Evolutionary conservation across 2,329 filamentous ascomycete genomes (phyloP).

Genomic region (Myriosclerotinia scirpicola): DNA sequence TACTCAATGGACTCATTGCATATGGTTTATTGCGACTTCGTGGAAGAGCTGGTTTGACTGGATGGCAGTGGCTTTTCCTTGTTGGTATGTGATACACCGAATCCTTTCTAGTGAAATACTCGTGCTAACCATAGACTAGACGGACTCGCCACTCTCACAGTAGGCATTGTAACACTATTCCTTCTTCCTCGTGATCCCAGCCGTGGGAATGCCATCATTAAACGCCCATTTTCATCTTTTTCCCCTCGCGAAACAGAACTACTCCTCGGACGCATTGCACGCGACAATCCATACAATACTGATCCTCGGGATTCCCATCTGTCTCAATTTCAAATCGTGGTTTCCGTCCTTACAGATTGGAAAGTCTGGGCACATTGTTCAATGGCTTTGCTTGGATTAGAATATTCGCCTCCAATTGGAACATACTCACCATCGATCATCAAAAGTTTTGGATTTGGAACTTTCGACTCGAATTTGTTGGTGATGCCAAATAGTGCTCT

Average conservation of each 20-base stretch:
- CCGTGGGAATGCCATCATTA: constrained; percentile 19
- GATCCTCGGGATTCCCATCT: constrained; percentile 22
- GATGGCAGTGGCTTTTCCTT: constrained; percentile 58
- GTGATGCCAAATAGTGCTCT: constrained; percentile 47
- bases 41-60: constrained; percentile 51
- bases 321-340: constrained; percentile 19
- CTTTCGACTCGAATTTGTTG: constrained; percentile 49
- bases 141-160: constrained; percentile 28
- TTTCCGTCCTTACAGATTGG: constrained; percentile 21
- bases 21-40: constrained; percentile 57
- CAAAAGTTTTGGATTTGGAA: constrained; percentile 34
- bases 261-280: constrained; percentile 14
- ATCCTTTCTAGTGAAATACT: constrained; percentile 36
- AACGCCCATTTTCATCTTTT: constrained; percentile 16
- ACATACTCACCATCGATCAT: constrained; percentile 23
- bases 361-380: constrained; percentile 24
- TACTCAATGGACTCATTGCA: constrained; percentile 42
- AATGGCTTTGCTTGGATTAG: constrained; percentile 18
- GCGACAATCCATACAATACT: constrained; percentile 21
- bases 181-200: constrained; percentile 22
- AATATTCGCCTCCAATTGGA: constrained; percentile 21
- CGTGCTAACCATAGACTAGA: constrained; percentile 2
- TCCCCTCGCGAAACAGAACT: constrained; percentile 15
- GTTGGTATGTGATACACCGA: constrained; percentile 2
- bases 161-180: constrained; percentile 25